Evolutionary conservation across 2,329 filamentous ascomycete species (phyloP).

Genomic region (Aspergillus costaricaensis): DNA sequence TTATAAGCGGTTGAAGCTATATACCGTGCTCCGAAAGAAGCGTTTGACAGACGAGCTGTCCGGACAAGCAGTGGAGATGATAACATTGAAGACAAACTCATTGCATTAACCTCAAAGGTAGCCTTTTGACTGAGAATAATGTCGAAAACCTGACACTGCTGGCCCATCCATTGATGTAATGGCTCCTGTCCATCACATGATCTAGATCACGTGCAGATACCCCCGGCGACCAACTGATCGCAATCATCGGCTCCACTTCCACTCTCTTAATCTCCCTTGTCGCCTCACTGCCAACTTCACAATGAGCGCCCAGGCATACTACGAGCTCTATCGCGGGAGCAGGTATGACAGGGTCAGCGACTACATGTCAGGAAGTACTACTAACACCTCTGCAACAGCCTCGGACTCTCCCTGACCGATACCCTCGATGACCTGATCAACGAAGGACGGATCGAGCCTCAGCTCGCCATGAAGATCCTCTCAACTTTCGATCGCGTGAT

Average conservation of each 20-base stretch:
- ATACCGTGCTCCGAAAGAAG: not conserved
- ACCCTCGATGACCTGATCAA: slow-evolving; percentile 96
- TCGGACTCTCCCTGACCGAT: slow-evolving; percentile 90
- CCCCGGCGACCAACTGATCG: not conserved
- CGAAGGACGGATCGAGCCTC: slow-evolving; percentile 91
- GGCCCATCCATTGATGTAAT: slow-evolving; percentile 9
- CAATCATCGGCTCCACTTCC: slow-evolving; percentile 2
- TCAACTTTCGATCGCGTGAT: slow-evolving; percentile 93
- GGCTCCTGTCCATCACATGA: slow-evolving; percentile 3
- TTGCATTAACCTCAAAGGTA: not conserved
- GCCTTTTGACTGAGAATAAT: not conserved
- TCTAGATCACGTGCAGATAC: slow-evolving; percentile 19
- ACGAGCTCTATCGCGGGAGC: slow-evolving; percentile 97
- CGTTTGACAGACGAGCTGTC: not conserved
- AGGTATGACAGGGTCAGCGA: slow-evolving; percentile 62
- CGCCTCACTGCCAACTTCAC: slow-evolving; percentile 19
- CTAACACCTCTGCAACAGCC: slow-evolving; percentile 56
- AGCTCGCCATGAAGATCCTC: slow-evolving; percentile 97
- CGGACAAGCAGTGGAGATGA: not conserved
- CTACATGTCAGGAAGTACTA: not conserved
- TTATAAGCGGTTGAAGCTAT: not conserved
- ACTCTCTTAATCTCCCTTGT: slow-evolving; percentile 11
- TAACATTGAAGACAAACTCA: not conserved
- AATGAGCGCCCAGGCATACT: slow-evolving; percentile 63
- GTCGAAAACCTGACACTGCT: not conserved